A percentile compares a stretch with the other conserved stretches of the same genome.
Evolutionary conservation across 805 yeast species (phyloP).

Genomic region (Yarrowia keelungensis): DNA sequence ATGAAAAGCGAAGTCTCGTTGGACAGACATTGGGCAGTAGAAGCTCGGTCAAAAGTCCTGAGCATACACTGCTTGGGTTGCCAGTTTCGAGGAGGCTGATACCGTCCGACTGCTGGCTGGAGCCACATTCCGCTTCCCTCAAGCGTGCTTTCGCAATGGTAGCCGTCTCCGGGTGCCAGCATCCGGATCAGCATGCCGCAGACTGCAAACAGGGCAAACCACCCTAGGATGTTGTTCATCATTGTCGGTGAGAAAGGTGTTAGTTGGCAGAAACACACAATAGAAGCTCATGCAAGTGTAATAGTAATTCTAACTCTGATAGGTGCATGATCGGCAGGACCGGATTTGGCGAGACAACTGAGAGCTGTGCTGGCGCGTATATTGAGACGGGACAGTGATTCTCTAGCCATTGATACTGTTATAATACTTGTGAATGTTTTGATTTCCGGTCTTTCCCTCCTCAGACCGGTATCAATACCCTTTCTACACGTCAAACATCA

Average conservation of each 20-base stretch:
- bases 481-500: not conserved
- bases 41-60: slow-evolving; percentile 41
- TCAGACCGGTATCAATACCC: not conserved
- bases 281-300: slow-evolving; percentile 1
- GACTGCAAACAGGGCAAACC: slow-evolving; percentile 18
- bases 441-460: too few relatives aligned
- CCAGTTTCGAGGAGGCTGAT: slow-evolving; percentile 42
- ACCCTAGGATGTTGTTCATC: slow-evolving; percentile 31
- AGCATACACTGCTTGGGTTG: slow-evolving; percentile 44
- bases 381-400: not conserved
- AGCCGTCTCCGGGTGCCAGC: slow-evolving; percentile 25
- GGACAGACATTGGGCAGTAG: slow-evolving; percentile 41
- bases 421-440: too few relatives aligned
- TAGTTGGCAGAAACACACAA: not conserved
- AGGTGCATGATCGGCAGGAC: slow-evolving; percentile 32
- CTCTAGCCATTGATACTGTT: not conserved
- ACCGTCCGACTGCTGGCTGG: slow-evolving; percentile 11
- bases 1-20: slow-evolving; percentile 42
- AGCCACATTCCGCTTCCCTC: slow-evolving; percentile 29
- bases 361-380: not conserved
- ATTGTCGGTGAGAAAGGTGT: not conserved
- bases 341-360: not conserved
- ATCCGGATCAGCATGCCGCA: slow-evolving; percentile 13
- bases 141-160: slow-evolving; percentile 32
- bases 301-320: slow-evolving; percentile 26